phyloP scores from a whole-genome alignment of 78 protist species.

The Chrysochromulina parva region DNA sequence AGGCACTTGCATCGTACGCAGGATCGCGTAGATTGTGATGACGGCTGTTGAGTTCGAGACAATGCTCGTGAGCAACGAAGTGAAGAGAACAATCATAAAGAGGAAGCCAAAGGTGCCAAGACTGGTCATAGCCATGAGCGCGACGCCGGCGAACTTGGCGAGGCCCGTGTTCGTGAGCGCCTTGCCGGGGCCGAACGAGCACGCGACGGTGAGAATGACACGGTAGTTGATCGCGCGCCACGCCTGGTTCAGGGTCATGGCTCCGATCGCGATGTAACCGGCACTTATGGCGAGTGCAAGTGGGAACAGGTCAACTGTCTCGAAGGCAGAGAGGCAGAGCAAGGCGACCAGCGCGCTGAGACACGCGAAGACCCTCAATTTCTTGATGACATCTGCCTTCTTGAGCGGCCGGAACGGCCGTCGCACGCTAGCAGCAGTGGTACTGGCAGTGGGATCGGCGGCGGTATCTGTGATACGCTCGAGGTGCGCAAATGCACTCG shows the following conservation, averaged over 20 bases:
- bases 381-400: no score
- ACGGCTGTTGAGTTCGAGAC: not conserved
- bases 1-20: not conserved
- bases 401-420: no score
- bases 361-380: no score
- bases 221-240: not conserved
- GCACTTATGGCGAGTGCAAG: not conserved
- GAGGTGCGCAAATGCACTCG: no score
- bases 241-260: not conserved
- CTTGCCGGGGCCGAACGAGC: not conserved
- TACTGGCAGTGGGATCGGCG: no score
- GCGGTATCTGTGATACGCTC: no score
- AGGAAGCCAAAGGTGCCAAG: not conserved
- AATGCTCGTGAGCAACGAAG: not conserved
- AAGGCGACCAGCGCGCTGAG: not conserved
- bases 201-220: not conserved
- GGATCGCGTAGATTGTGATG: not conserved
- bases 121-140: not conserved
- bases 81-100: not conserved
- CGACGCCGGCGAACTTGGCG: not conserved
- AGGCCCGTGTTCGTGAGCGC: not conserved
- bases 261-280: not conserved
- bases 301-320: not conserved
- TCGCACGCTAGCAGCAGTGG: no score
- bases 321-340: not conserved